Base-by-base conservation (phyloP, 805 yeast species). In the Phaffomyces opuntiae region DNA sequence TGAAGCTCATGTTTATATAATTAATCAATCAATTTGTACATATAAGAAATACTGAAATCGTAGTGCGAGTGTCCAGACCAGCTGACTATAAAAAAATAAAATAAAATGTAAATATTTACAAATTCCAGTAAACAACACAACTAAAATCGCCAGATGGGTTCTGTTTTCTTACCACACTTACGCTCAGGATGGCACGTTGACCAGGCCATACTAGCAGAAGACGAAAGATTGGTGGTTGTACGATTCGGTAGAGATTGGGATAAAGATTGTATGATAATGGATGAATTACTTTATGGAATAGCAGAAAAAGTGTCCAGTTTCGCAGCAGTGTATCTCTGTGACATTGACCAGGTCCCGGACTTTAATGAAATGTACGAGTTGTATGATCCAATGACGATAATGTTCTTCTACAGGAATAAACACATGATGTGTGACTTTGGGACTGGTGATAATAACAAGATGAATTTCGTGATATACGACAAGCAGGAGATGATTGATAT, bases 341-440 rank as follows among this genome's bases (percentile, higher is more conserved):
- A 93, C 64, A 88, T 83, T 11, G 87, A 81, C 48, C 79, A 82
- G 55, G 99, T 93, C 0, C 87, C 91, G 0, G 99, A 89, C 56
- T 93, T 93, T 66, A 91, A 83, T 55, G 74, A 71, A 58, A 87
- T 88, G 91, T 89, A 89, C 61, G 96, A 88, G 61, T 67, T 89
- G 39, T 86, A 82, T 60, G 98, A 90, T 56, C 95, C 96, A 14
- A 77, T 87, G 73, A 82, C 96, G 38, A 72, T 93, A 43, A 93
- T 93, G 98, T 90, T 91, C 60, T 91, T 93, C 64, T 88, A 77
- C 66, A 71, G 95, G 43, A 91, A 91, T 67, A 85, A 88, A 62
- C 98, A 91, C 64, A 90, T 91, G 95, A 81, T 93, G 95, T 87
- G 96, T 65, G 99, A 93, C 69, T 89, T 90, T 64, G 99, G 99